A percentile compares a stretch with the other conserved stretches of the same genome.
Evolutionary conservation across 1,139 yeast species (phyloP).

Genomic region (Pichiaceae sp.): DNA sequence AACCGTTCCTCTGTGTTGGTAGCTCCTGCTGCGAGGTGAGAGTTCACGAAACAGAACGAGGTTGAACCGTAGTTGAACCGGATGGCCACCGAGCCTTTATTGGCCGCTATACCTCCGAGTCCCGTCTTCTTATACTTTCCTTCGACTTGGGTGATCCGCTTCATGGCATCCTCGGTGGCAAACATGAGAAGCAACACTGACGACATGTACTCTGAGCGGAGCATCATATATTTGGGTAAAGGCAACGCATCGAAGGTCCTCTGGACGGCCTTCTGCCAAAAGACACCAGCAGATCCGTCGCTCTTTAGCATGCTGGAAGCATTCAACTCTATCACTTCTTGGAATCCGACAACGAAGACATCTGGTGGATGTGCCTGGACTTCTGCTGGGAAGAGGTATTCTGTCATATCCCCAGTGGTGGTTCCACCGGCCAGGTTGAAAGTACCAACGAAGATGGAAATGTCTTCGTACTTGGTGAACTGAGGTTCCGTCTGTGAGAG

Average conservation of each 20-base stretch:
- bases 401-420: constrained; percentile 43
- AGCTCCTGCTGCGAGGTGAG: constrained; percentile 92
- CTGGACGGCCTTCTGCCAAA: constrained; percentile 55
- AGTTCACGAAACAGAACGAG: constrained; percentile 73
- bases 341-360: constrained; percentile 78
- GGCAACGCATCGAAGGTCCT: constrained; percentile 43
- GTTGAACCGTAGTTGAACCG: constrained; percentile 71
- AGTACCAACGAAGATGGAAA: constrained; percentile 73
- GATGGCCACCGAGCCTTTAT: constrained; percentile 90
- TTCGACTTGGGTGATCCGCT: constrained; percentile 55
- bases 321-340: constrained; percentile 84
- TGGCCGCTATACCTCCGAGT: constrained; percentile 88
- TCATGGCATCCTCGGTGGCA: constrained; percentile 46
- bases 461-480: constrained; percentile 53
- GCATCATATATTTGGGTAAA: constrained; percentile 34
- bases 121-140: constrained; percentile 89
- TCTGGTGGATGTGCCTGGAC: constrained; percentile 49
- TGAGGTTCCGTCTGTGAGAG: constrained; percentile 41
- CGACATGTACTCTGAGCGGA: constrained; percentile 83
- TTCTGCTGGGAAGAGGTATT: constrained; percentile 77
- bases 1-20: constrained; percentile 80
- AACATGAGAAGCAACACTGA: constrained; percentile 69
- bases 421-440: constrained; percentile 81
- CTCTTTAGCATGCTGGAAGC: constrained; percentile 75
- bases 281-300: constrained; percentile 53